Conservation (phyloP, 2,329 filamentous ascomycete genomes). For the Penicillium sp. region DNA sequence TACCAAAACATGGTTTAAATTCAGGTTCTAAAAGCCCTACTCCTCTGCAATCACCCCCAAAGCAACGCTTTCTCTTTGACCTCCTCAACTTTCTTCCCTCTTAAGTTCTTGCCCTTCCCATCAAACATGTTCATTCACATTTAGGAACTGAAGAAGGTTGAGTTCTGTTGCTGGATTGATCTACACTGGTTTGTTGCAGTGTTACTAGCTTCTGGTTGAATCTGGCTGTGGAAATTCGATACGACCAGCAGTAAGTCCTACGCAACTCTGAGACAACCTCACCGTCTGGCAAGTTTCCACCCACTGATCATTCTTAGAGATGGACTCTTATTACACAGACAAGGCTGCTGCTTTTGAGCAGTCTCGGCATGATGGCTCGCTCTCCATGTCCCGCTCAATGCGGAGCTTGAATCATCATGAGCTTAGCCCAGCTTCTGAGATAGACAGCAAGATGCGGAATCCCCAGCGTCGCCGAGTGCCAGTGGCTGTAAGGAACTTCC, state of each 20-base stretch:
- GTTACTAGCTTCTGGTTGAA: neutral
- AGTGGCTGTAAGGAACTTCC: constrained; percentile 52
- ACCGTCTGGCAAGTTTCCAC: neutral
- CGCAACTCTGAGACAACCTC: neutral
- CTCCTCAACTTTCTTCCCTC: constrained; percentile 32
- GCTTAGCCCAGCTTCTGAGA: constrained; percentile 33
- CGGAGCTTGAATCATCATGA: constrained; percentile 37
- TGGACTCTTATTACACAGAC: constrained; percentile 27
- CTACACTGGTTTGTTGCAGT: neutral
- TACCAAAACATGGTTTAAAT: constrained; percentile 43
- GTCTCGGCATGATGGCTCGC: constrained; percentile 30
- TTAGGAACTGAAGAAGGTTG: constrained; percentile 17
- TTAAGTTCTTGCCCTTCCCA: constrained; percentile 30
- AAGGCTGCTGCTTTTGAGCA: constrained; percentile 30
- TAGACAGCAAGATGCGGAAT: constrained; percentile 47
- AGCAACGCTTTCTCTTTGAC: constrained; percentile 23
- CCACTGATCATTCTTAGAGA: constrained; percentile 1
- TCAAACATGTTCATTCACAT: constrained; percentile 30
- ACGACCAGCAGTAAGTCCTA: constrained; percentile 3
- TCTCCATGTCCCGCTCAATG: constrained; percentile 35
- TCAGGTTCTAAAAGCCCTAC: neutral
- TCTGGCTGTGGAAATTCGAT: neutral
- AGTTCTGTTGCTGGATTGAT: neutral
- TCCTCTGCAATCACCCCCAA: constrained; percentile 33
- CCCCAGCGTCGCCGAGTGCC: constrained; percentile 58